Conservation (phyloP, 305 asterid species). For the Coffea humblotiana region DNA sequence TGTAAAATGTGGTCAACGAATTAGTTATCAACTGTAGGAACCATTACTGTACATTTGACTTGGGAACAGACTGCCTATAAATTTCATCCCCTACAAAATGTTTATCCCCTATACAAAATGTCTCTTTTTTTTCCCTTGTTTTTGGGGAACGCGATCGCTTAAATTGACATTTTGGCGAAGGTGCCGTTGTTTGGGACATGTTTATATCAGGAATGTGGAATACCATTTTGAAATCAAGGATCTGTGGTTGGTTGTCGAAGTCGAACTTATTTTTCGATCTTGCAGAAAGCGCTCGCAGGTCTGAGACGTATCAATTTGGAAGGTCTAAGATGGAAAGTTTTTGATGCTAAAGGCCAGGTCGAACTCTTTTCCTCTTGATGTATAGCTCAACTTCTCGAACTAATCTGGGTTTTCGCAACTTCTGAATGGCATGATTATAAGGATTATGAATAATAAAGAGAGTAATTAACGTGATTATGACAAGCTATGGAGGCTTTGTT, state of each 20-base stretch:
- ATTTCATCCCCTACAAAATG: neutral
- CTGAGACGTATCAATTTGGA: conserved; percentile 75
- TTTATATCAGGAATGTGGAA: neutral
- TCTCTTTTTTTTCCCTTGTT: no score
- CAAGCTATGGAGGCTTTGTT: neutral
- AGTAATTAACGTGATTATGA: neutral
- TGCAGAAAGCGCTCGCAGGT: conserved; percentile 32
- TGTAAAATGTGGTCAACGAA: conserved; percentile 11
- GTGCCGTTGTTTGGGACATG: neutral
- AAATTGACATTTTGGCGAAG: neutral
- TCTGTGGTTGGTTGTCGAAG: neutral
- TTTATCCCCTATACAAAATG: neutral
- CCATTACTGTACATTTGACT: neutral
- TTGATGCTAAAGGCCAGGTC: conserved; percentile 97
- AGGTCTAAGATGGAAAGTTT: conserved; percentile 93
- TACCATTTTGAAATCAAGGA: no score
- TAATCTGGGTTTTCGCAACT: neutral
- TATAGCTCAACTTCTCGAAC: neutral
- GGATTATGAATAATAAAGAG: neutral
- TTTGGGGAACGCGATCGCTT: neutral
- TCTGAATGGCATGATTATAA: neutral
- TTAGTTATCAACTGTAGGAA: neutral
- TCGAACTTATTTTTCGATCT: neutral
- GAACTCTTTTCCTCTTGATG: neutral
- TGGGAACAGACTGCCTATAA: neutral